A percentile compares a stretch with the other conserved stretches of the same genome.
These are phyloP conservation scores for Monilinia fructicola DNA, from an alignment of 2,329 filamentous ascomycete species.

Conservation along the genomic window DNA sequence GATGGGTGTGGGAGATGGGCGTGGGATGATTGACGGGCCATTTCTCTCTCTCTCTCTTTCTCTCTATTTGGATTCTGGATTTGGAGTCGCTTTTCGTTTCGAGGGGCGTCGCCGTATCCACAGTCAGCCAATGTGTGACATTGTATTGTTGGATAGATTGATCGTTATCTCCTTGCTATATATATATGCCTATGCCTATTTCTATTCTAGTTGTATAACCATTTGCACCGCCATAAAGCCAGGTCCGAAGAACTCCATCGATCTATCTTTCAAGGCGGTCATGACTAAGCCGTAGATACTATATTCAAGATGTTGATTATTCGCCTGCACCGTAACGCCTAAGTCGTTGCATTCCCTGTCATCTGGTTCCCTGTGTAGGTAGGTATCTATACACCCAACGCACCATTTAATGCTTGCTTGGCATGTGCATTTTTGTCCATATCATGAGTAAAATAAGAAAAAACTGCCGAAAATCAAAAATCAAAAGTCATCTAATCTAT, in stretches of 20 bases:
- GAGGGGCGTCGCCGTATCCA: too few species aligned
- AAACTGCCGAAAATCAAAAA: slow-evolving; percentile 2
- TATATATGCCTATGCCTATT: too few species aligned
- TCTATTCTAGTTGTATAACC: background rate
- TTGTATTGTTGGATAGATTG: too few species aligned
- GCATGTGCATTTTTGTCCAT: slow-evolving; percentile 9
- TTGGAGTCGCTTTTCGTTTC: too few species aligned
- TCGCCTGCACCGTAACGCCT: background rate
- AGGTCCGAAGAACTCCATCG: background rate
- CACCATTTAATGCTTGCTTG: slow-evolving; percentile 6
- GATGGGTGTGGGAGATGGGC: too few species aligned
- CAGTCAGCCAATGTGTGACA: too few species aligned
- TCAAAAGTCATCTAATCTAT: slow-evolving; percentile 14
- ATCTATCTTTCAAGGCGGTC: background rate
- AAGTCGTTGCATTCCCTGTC: background rate
- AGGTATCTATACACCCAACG: background rate
- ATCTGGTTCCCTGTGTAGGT: background rate
- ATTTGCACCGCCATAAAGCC: background rate
- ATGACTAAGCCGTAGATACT: background rate
- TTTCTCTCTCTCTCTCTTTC: too few species aligned
- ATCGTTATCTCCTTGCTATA: too few species aligned
- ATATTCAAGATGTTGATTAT: slow-evolving; percentile 15
- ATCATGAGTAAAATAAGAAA: slow-evolving; percentile 1
- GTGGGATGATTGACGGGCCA: too few species aligned
- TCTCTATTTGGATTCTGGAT: too few species aligned